phyloP scores from a whole-genome alignment of 345 rosid species.

The Lepidium sativum region DNA sequence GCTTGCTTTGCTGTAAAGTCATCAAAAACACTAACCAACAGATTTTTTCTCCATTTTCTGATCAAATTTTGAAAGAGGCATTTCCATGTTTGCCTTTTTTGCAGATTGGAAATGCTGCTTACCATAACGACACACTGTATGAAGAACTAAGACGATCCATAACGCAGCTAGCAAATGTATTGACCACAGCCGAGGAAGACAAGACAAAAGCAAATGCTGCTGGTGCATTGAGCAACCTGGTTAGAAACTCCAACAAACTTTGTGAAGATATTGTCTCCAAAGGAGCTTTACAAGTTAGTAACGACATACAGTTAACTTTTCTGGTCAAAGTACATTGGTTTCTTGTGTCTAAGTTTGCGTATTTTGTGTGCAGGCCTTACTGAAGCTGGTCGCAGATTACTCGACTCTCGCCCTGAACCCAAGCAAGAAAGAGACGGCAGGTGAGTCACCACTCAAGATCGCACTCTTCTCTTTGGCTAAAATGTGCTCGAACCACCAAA shows the following conservation, averaged over 20 bases:
- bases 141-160: constrained; percentile 81
- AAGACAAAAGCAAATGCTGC: constrained; percentile 98
- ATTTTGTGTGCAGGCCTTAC: constrained; percentile 47
- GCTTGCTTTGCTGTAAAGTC: constrained; percentile 95
- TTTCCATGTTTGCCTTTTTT: background rate
- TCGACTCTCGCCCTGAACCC: constrained; percentile 66
- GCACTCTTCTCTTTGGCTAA: constrained; percentile 90
- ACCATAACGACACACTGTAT: constrained; percentile 73
- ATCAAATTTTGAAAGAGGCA: background rate
- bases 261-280: constrained; percentile 83
- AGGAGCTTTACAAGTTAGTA: constrained; percentile 89
- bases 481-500: constrained; percentile 68
- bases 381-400: constrained; percentile 68
- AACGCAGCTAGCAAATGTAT: constrained; percentile 65
- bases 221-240: constrained; percentile 95
- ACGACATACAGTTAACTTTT: background rate
- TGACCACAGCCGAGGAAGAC: constrained; percentile 80
- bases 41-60: too few relatives aligned
- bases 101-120: constrained; percentile 95
- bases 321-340: background rate
- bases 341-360: background rate
- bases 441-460: constrained; percentile 84
- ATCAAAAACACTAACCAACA: background rate
- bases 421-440: constrained; percentile 51
- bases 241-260: constrained; percentile 82